A percentile compares a stretch with the other conserved stretches of the same genome.
These are phyloP conservation scores for Leonotis leonurus DNA, from an alignment of 257 asterid genomes.

Conservation along the genomic window DNA sequence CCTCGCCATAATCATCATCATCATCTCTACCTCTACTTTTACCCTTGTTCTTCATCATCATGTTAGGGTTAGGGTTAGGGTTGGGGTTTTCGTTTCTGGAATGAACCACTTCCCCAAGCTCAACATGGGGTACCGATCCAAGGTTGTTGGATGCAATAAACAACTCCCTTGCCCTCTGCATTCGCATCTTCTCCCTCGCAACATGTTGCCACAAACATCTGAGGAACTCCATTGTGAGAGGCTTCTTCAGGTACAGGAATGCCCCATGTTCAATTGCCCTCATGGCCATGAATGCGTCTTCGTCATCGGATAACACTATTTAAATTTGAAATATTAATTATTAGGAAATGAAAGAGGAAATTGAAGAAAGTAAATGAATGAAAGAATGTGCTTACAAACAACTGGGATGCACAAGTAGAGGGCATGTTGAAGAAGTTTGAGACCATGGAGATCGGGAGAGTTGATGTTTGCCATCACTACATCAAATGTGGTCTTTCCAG, in stretches of 20 bases:
- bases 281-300: constrained; percentile 26
- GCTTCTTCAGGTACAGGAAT: constrained; percentile 32
- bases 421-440: constrained; percentile 29
- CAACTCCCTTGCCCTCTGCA: constrained; percentile 13
- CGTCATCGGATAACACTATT: constrained; percentile 30
- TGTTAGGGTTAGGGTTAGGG: background rate
- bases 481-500: constrained; percentile 30
- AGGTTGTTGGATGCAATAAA: background rate
- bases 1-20: background rate
- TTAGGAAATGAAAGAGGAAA: background rate
- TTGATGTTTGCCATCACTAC: constrained; percentile 34
- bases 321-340: too few relatives aligned
- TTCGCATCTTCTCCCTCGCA: constrained; percentile 28
- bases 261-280: constrained; percentile 40
- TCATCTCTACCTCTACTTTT: background rate
- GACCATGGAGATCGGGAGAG: constrained; percentile 42
- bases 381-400: constrained; percentile 19
- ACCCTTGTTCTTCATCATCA: constrained; percentile 13
- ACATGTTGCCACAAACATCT: constrained; percentile 44
- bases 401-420: constrained; percentile 30
- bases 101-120: background rate
- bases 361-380: background rate
- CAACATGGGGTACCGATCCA: background rate
- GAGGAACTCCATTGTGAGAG: constrained; percentile 19
- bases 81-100: background rate